Percentiles rank a stretch among this genome's conserved stretches.
phyloP scores from a whole-genome alignment of 192 early-diverging fungal genomes.

The Chytriomyces hyalinus region DNA sequence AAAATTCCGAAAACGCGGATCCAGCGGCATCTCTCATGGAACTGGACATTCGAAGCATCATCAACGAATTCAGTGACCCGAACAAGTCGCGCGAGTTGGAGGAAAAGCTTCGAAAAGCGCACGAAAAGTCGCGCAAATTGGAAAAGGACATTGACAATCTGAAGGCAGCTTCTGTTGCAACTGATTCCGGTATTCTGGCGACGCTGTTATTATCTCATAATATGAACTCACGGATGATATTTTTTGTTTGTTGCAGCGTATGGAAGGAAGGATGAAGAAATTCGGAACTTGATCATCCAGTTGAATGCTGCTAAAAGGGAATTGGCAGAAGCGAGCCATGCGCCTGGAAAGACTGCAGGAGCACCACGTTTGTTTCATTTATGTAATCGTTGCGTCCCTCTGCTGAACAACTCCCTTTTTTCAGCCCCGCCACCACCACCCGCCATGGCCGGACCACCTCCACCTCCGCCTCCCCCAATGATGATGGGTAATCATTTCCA shows the following conservation, averaged over 20 bases:
- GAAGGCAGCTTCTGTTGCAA: constrained; percentile 20
- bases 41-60: constrained; percentile 45
- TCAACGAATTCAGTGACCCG: constrained; percentile 46
- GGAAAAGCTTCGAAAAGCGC: constrained; percentile 43
- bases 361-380: constrained; percentile 4
- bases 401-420: neutral
- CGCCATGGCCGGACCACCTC: constrained; percentile 36
- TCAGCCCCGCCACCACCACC: constrained; percentile 36
- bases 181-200: neutral
- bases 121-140: constrained; percentile 48
- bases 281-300: constrained; percentile 21
- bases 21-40: constrained; percentile 45
- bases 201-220: neutral
- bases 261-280: constrained; percentile 35
- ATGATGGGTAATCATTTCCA: neutral
- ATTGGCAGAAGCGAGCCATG: constrained; percentile 36
- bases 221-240: neutral
- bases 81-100: constrained; percentile 48
- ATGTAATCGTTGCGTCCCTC: neutral
- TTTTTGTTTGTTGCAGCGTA: neutral
- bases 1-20: constrained; percentile 52
- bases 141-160: constrained; percentile 54
- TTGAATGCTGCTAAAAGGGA: constrained; percentile 39
- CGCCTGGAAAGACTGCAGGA: neutral
- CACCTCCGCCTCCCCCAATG: constrained; percentile 46